Evolutionary conservation across 2,329 filamentous ascomycete species (phyloP).

Genomic region (Remersonia thermophila): DNA sequence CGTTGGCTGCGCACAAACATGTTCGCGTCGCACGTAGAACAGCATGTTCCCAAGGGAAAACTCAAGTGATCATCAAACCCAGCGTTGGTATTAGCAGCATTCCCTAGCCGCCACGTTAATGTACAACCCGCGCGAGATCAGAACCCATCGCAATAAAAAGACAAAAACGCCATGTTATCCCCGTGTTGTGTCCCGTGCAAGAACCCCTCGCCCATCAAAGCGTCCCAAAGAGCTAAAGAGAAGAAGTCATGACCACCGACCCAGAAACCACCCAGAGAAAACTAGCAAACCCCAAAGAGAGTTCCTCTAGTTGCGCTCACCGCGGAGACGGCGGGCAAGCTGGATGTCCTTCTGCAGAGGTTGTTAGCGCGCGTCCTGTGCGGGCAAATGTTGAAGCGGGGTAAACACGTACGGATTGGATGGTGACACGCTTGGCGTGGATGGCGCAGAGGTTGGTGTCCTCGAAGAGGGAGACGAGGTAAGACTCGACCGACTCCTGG

Average conservation of each 20-base stretch:
- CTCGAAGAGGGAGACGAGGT: conserved; percentile 95
- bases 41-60: too few relatives aligned
- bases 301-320: conserved; percentile 66
- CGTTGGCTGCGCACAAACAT: too few relatives aligned
- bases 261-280: conserved; percentile 11
- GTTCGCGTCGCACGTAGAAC: too few relatives aligned
- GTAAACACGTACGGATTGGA: conserved; percentile 51
- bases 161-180: conserved; percentile 30
- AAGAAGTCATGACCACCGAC: conserved; percentile 17
- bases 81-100: conserved; percentile 15
- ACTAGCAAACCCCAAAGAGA: conserved; percentile 24
- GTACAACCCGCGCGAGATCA: conserved; percentile 26
- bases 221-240: too few relatives aligned
- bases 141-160: conserved; percentile 28
- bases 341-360: conserved; percentile 73
- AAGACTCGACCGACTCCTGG: conserved; percentile 97
- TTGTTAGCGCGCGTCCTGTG: conserved; percentile 23
- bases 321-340: conserved; percentile 86
- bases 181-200: conserved; percentile 23
- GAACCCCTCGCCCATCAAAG: background rate
- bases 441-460: conserved; percentile 98
- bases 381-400: background rate
- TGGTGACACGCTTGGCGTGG: conserved; percentile 98
- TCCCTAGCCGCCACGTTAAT: conserved; percentile 24
- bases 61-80: conserved; percentile 13